Base-by-base conservation (phyloP, 2,329 filamentous ascomycete genomes). In the Phyllosticta paracitricarpa region DNA sequence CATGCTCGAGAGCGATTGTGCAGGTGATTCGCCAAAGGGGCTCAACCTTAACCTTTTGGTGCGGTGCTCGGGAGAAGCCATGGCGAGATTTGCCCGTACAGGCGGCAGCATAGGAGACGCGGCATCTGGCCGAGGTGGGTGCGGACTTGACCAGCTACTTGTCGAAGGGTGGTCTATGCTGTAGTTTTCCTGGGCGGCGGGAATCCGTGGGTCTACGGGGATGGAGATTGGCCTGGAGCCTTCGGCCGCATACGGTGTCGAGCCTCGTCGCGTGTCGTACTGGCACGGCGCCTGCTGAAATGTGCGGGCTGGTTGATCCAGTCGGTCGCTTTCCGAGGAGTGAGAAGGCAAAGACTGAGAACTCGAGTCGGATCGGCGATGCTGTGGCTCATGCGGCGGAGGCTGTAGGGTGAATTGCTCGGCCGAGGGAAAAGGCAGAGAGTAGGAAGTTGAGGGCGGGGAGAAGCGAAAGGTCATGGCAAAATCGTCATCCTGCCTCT, bases 401-500 rank as follows among this genome's bases (percentile, higher is more conserved):
- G 6, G 58, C 26, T 48, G 40, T 48, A n/a, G 40, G 35, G 53
- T 14, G 25, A 53, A 53, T 4, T 57, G 59, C 9, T 61, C 54
- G 26, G 14, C 22, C 19, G 52, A 54, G 17, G 52, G 52, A n/a
- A 54, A 57, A 54, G 25, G 24, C 22, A 10, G 40, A 48, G 55
- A 61, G 22, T 6, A 63, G 53, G 68, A 68, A 33, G 67, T 58
- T 14, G 67, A 65, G 67, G 12, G 68, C 66, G 33, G 70, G 48
- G 40, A 48, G 59, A 57, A 54, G 58, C 51, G 51, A 51, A 48
- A 19, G 14, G 40, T n/a, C 40, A 48, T 48, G 40, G 28, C 55
- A 28, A 53, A 30, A 28, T 67, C 70, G 51, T 73, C 75, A 58
- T 75, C 75, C 64, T 80, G 81, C 73, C 82, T 84, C 70, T 84